Base-by-base conservation (phyloP, 2,329 filamentous ascomycete genomes). In the Trichoderma brevicompactum region DNA sequence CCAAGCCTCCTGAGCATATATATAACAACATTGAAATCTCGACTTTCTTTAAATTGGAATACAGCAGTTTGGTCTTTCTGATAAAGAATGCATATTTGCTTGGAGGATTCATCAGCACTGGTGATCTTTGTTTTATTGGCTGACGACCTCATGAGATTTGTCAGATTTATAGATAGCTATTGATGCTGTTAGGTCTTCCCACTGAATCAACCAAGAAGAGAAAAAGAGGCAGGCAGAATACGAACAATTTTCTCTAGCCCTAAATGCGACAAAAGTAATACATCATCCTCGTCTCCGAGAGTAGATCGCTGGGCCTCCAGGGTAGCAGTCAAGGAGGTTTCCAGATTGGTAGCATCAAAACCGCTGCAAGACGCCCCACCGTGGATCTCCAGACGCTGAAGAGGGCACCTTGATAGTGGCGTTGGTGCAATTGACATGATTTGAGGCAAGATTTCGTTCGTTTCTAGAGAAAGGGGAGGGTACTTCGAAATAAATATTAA, bases 11-110 rank as follows among this genome's bases (percentile, higher is more conserved):
- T 69, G 1, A 79, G 69, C 58, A 76, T 70, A 52, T 70, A 77
- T 5, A 74, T 69, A 1, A 73, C 66, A 15, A 78, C 61, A 28
- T 66, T 71, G 41, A 79, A 78, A 54, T 79, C 76, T 60, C 76
- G 70, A 5, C 58, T 67, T 8, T 75, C 69, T 8, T 72, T 69
- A 48, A 79, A 77, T 19, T 71, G 69, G 9, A 68, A 69, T 5
- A 70, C 48, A 10, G 78, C 58, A 5, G 68, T 69, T 38, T 74
- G 72, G 2, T 65, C 55, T n/a, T 72, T 71, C 5, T 68, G 64
- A 3, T 71, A 69, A 5, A 75, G 67, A 15, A 79, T 61, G 23
- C 68, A 69, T 7, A 79, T 61, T 43, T 69, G 60, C 5, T 67
- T 64, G 3, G 65, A 56, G 12, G 64, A 43, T 36, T 67, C 69